These are phyloP conservation scores for Biscutella laevigata DNA, from an alignment of 441 rosid genomes.

Conservation along the genomic window DNA sequence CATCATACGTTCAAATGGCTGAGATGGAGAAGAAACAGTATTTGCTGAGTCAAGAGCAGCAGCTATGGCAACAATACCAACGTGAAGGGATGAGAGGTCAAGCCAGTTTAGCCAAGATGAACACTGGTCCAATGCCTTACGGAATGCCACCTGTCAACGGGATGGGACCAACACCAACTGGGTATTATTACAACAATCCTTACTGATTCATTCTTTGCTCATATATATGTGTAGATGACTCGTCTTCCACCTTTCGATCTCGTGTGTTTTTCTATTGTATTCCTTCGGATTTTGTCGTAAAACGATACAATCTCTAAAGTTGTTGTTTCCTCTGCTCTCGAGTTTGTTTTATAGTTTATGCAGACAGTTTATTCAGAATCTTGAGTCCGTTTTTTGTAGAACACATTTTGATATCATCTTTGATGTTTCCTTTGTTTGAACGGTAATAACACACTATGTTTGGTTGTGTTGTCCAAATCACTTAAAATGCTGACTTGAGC, in stretches of 20 bases:
- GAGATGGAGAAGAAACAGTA: conserved; percentile 92
- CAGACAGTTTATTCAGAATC: conserved; percentile 15
- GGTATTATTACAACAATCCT: conserved; percentile 68
- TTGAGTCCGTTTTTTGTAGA: conserved; percentile 4
- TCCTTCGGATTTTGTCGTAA: conserved; percentile 11
- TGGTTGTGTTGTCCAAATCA: neutral
- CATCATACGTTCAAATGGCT: conserved; percentile 88
- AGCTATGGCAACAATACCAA: conserved; percentile 75
- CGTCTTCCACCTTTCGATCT: conserved; percentile 13
- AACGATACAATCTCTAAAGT: conserved; percentile 12
- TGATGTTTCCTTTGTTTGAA: neutral
- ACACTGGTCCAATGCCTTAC: conserved; percentile 46
- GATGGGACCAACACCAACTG: conserved; percentile 55
- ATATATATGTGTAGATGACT: conserved; percentile 24
- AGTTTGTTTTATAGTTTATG: conserved; percentile 24
- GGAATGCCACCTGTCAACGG: conserved; percentile 82
- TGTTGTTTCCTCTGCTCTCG: neutral
- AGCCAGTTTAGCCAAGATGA: conserved; percentile 66
- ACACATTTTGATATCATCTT: conserved; percentile 4
- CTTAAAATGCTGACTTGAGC: neutral
- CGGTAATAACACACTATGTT: neutral
- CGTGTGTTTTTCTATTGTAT: neutral
- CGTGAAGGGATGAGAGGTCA: conserved; percentile 89
- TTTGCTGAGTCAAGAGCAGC: conserved; percentile 75
- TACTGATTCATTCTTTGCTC: conserved; percentile 41